These are phyloP conservation scores for Acacia crassicarpa DNA, from an alignment of 306 rosid genomes.

Conservation along the genomic window DNA sequence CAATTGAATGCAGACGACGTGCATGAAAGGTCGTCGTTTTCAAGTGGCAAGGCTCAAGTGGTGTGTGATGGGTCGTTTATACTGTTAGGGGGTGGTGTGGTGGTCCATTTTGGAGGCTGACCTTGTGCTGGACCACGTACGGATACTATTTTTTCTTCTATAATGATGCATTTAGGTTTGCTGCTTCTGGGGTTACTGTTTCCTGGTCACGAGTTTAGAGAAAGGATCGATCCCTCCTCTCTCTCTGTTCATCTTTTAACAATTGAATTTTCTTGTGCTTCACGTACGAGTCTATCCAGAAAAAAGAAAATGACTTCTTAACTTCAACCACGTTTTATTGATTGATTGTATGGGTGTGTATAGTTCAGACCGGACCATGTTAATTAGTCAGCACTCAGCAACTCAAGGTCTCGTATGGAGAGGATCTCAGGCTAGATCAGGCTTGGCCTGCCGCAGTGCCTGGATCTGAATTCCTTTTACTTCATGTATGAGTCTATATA, in stretches of 20 bases:
- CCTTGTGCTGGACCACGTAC: constrained; percentile 39
- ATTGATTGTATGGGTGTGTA: no score
- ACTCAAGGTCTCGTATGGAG: no score
- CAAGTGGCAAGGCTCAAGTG: constrained; percentile 29
- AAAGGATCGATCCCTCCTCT: background rate
- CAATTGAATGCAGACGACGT: constrained; percentile 28
- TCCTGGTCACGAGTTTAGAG: background rate
- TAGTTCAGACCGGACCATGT: no score
- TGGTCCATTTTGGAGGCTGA: constrained; percentile 35
- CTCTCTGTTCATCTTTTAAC: background rate
- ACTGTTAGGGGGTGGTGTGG: background rate
- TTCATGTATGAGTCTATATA: no score
- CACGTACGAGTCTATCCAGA: background rate
- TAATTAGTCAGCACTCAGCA: no score
- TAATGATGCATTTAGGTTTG: background rate
- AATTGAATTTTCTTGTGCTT: background rate
- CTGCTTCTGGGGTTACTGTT: background rate
- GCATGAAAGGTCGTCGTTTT: constrained; percentile 30
- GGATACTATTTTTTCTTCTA: background rate
- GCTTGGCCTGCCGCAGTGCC: no score
- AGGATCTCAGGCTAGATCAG: no score
- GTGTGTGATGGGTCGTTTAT: constrained; percentile 32
- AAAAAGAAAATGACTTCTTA: background rate
- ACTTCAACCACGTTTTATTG: no score
- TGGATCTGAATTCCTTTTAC: no score